Percentiles rank a stretch among this genome's conserved stretches.
These are phyloP conservation scores for Stenocarpella maydis DNA, from an alignment of 2,329 filamentous ascomycete genomes.

Conservation along the genomic window DNA sequence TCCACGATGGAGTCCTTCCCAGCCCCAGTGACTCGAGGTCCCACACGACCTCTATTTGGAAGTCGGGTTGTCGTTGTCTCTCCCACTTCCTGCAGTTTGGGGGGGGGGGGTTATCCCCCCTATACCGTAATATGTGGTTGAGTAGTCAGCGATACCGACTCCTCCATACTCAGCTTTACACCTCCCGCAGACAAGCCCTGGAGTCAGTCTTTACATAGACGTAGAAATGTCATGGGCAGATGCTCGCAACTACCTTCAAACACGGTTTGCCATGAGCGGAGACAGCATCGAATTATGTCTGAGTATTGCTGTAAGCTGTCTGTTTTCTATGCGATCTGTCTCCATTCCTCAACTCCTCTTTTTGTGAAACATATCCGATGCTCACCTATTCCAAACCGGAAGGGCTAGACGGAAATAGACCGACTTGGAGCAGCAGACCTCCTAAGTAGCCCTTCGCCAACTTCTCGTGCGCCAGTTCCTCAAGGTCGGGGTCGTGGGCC, in stretches of 20 bases:
- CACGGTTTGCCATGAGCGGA: not conserved
- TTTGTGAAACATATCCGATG: not conserved
- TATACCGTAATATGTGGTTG: too few species aligned
- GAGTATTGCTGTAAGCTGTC: constrained; percentile 18
- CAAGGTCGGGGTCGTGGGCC: not conserved
- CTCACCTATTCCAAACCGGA: not conserved
- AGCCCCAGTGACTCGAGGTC: not conserved
- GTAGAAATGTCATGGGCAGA: not conserved
- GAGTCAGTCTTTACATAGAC: not conserved
- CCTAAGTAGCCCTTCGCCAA: not conserved
- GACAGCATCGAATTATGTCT: not conserved
- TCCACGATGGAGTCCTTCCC: not conserved
- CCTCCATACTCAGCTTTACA: not conserved
- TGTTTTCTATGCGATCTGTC: not conserved
- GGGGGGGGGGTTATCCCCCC: too few species aligned
- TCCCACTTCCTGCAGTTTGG: too few species aligned
- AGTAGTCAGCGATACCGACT: too few species aligned
- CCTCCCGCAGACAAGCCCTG: not conserved
- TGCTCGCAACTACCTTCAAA: not conserved
- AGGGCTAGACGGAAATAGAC: not conserved
- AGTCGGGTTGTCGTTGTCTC: not conserved
- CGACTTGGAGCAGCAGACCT: not conserved
- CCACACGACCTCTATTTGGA: not conserved
- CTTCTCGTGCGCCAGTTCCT: not conserved
- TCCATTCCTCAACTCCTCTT: constrained; percentile 4